A percentile compares a stretch with the other conserved stretches of the same genome.
Evolutionary conservation across 768 basidiomycete genomes (phyloP).

Genomic region (Agrocybe praecox): DNA sequence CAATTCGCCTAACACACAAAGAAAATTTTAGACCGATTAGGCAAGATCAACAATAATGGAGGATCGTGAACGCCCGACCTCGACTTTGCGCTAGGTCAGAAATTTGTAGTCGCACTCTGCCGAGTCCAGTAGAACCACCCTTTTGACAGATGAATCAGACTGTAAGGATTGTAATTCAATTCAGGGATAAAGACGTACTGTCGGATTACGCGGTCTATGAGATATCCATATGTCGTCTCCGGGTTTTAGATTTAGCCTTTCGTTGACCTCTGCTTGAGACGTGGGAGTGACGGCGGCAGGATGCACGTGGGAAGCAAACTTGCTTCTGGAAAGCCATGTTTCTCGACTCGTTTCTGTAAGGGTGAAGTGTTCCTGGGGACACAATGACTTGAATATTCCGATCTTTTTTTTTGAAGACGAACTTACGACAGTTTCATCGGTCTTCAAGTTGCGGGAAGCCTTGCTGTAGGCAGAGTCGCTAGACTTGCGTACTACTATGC

Average conservation of each 20-base stretch:
- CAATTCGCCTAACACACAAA: constrained; percentile 54
- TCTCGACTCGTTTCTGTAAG: constrained; percentile 47
- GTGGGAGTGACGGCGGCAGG: constrained; percentile 16
- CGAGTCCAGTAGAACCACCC: constrained; percentile 88
- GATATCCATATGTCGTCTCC: constrained; percentile 65
- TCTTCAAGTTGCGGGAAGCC: constrained; percentile 38
- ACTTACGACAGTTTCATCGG: constrained; percentile 19
- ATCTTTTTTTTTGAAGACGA: constrained; percentile 5
- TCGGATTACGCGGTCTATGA: constrained; percentile 48
- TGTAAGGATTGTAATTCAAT: constrained; percentile 9
- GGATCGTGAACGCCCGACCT: constrained; percentile 43
- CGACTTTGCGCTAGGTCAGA: constrained; percentile 65
- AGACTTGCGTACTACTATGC: constrained; percentile 45
- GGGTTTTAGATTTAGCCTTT: constrained; percentile 41
- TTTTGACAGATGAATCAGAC: constrained; percentile 32
- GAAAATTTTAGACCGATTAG: constrained; percentile 13
- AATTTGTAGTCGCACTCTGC: constrained; percentile 66
- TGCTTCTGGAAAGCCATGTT: constrained; percentile 49
- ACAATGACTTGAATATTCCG: constrained; percentile 16
- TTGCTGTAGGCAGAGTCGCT: constrained; percentile 41
- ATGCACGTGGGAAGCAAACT: constrained; percentile 23
- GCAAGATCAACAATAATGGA: constrained; percentile 2
- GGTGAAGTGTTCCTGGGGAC: constrained; percentile 48
- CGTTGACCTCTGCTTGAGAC: constrained; percentile 21
- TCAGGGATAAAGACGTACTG: constrained; percentile 44